Evolutionary conservation across 75 land plant species (phyloP), one percentile per base, ranked within the genome.

Genomic region (Selaginella moellendorffii): DNA sequence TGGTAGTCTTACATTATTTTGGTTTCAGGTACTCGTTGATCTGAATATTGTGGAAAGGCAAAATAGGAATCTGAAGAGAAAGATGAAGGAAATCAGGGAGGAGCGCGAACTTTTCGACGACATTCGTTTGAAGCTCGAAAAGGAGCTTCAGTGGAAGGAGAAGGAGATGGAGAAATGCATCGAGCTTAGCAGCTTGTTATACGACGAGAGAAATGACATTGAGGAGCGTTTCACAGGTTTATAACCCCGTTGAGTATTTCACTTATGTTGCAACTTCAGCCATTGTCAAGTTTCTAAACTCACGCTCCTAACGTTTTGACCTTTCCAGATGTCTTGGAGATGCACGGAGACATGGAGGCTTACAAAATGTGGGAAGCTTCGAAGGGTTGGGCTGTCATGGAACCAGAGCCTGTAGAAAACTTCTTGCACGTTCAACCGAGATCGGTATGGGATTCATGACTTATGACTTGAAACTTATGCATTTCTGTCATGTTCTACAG

Each of bases 161-260:
- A 56, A 56, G 59, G 24, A 56, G 59, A 56, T 56, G 59, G 59
- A 24, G 24, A 56, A 24, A 56, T 56, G 59, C 59, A 56, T 56
- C 5, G 59, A 56, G 59, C 25, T 21, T 21, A 56, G 59, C 59
- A 56, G 24, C 59, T 21, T 56, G 19, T 9, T 56, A 19, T 56
- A 56, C 24, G 59, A 56, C 5, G 59, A 56, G 19, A 56, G 59
- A 56, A 24, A 56, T 56, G 59, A 56, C n/a, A 21, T 56, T 21
- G 59, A 56, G n/a, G 59, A 56, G n/a, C 59, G 59, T 8, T 21
- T 9, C 5, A 56, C 59, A 56, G 59, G 59, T 56, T 18, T 10
- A 46, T 10, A 46, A 10, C 18, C 51, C 51, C n/a, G n/a, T n/a
- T n/a, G n/a, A n/a, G n/a, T n/a, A n/a, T n/a, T n/a, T n/a, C n/a